Evolutionary conservation across 257 asterid species (phyloP).

Genomic region (Solanum gracilifrons): DNA sequence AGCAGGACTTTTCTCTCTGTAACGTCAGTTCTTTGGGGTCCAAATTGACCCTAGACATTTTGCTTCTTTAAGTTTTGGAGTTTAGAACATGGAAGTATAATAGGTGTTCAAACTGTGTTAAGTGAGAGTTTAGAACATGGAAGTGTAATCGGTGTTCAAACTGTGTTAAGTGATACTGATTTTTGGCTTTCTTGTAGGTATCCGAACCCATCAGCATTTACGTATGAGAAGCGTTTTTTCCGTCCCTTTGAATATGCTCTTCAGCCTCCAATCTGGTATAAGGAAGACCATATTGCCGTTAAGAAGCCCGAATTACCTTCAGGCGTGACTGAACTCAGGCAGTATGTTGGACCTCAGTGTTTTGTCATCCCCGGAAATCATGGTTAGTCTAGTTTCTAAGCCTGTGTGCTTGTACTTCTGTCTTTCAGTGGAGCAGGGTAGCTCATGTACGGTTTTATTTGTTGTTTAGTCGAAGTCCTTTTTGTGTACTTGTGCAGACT

Average conservation of each 20-base stretch:
- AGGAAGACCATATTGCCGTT: constrained; percentile 56
- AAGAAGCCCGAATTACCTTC: constrained; percentile 62
- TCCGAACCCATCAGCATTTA: constrained; percentile 68
- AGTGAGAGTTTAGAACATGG: not conserved
- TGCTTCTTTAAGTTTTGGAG: not conserved
- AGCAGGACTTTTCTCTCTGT: not conserved
- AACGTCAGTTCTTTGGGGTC: not conserved
- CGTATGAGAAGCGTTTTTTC: constrained; percentile 66
- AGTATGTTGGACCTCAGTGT: constrained; percentile 75
- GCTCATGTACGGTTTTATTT: not conserved
- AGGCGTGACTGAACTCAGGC: constrained; percentile 41
- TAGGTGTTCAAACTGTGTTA: not conserved
- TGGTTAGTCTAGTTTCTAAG: constrained; percentile 28
- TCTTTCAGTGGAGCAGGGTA: not conserved
- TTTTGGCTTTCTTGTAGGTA: constrained; percentile 32
- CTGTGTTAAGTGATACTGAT: not conserved
- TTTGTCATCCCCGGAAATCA: constrained; percentile 80
- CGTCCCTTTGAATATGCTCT: constrained; percentile 79
- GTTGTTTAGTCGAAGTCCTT: not conserved
- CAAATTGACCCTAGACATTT: not conserved
- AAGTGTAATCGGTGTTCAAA: not conserved
- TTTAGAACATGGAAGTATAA: not conserved
- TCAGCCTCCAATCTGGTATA: constrained; percentile 68
- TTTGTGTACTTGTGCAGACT: constrained; percentile 31
- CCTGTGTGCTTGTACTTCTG: not conserved